Evolutionary conservation across 495 filamentous ascomycete species (phyloP), one percentile per base, ranked within the genome.

Genomic region (Elasticomyces elasticus): DNA sequence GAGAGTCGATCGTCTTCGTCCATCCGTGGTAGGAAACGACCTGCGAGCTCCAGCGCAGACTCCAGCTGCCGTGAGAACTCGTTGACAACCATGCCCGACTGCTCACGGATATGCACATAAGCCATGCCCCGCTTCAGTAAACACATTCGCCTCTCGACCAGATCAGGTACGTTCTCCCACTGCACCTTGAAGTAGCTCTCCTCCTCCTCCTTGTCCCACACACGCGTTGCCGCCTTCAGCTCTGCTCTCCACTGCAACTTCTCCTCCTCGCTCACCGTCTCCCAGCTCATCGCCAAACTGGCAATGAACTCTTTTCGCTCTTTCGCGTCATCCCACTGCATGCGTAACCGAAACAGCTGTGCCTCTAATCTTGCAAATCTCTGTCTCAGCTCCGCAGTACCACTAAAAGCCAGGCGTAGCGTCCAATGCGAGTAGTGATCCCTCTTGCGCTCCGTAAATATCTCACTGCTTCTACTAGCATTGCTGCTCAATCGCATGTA

Each of bases 361-460:
- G 84, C 84, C 71, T 99, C 94, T 4, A 91, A 81, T 37, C 89
- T 79, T 19, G 80, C 76, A 63, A 97, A 99, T 43, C 92, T 82
- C 54, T 83, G 79, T n/a, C 92, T 81, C 31, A 97, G 74, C 64
- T 96, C 94, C 64, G 95, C 90, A 0, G 89, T 95, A 7, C 81
- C 79, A 2, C 89, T 81, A 62, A 99, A 99, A 6, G 94, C 94
- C 28, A 99, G 77, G 0, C 94, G 85, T 19, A 99, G 80, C 61
- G 96, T 97, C 66, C 95, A 99, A 69, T 99, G 94, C 45, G 83
- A 87, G 69, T 99, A 99, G 69, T 99, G 94, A 62, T 99, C 94
- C 69, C 90, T 94, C 69, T 89, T 86, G 19, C 94, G 81, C 71
- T 99, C 85, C 50, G 79, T 73, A 50, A 75, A 75, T 54, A 88